Percentiles rank a stretch among this genome's conserved stretches.
These are phyloP conservation scores for Dryas drummondii DNA, from an alignment of 306 rosid genomes.

Conservation along the genomic window DNA sequence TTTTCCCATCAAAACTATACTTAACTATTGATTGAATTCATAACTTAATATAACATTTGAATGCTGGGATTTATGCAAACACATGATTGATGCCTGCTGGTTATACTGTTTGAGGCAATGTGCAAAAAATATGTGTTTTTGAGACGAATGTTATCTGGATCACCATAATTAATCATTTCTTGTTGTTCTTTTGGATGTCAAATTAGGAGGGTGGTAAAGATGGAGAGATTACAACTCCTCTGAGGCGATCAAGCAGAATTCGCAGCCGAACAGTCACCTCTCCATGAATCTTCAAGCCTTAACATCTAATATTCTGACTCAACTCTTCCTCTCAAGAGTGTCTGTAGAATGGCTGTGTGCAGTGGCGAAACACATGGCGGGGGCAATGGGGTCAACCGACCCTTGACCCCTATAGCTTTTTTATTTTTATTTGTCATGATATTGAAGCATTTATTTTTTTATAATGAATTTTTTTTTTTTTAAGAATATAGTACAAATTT, in stretches of 20 bases:
- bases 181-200: not conserved
- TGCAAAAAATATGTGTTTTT: not conserved
- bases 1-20: too few relatives aligned
- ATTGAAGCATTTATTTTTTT: too few relatives aligned
- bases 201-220: slow-evolving; percentile 27
- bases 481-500: too few relatives aligned
- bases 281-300: slow-evolving; percentile 22
- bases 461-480: too few relatives aligned
- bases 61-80: not conserved
- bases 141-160: not conserved
- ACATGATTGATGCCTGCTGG: not conserved
- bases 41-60: not conserved
- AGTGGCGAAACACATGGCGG: too few relatives aligned
- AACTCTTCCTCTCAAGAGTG: too few relatives aligned
- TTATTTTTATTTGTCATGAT: too few relatives aligned
- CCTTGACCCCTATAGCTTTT: too few relatives aligned
- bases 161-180: not conserved
- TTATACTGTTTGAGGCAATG: not conserved
- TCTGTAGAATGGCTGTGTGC: too few relatives aligned
- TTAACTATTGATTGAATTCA: too few relatives aligned
- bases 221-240: slow-evolving; percentile 29
- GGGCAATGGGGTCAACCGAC: too few relatives aligned
- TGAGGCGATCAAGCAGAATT: slow-evolving; percentile 52
- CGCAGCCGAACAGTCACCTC: slow-evolving; percentile 35
- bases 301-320: not conserved